Base-by-base conservation (phyloP, 1,284 basidiomycete genomes). In the Fomes fomentarius region DNA sequence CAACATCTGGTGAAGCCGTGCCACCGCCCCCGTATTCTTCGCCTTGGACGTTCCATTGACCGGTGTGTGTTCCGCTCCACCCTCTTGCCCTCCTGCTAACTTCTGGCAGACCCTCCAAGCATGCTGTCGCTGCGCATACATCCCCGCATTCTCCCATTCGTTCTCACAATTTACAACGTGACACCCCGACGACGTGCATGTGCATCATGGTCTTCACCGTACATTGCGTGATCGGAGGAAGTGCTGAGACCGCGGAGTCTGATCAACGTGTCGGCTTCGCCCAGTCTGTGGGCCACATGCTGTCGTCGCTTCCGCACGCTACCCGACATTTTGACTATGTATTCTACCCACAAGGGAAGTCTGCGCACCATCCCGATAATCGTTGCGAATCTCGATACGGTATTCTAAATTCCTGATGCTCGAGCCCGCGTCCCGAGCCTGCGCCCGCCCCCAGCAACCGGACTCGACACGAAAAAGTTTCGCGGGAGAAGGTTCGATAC, bases 1-100 rank as follows among this genome's bases (percentile, higher is more conserved):
- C 62, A 81, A 82, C 38, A 76, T 91, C 53, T 90, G 87, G 87
- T 89, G 78, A 71, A 15, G 30, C 28, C 12, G 17, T 28, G 19
- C 28, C 21, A 19, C n/a, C 14, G n/a, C 25, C 39, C 25, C 34
- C 28, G 28, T 30, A 40, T 33, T 25, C 22, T 25, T 14, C 33
- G 25, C 26, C 10, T 15, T 11, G 8, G 19, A 26, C 30, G 14
- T 28, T 17, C 31, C 38, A 11, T 31, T 24, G 22, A 22, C 50
- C 41, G 37, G 58, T 54, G 33, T 17, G 49, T 34, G 31, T 28
- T 33, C 4, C 34, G 3, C 28, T 28, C 10, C 25, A 17, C 15
- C 37, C 31, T 22, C 37, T 26, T 10, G 15, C 38, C 39, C 30
- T 35, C 41, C 49, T 24, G 35, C 35, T 48, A 15, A 35, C 31